These are phyloP conservation scores for Cryptococcus sp. DNA, from an alignment of 1,284 basidiomycete species.

Conservation along the genomic window DNA sequence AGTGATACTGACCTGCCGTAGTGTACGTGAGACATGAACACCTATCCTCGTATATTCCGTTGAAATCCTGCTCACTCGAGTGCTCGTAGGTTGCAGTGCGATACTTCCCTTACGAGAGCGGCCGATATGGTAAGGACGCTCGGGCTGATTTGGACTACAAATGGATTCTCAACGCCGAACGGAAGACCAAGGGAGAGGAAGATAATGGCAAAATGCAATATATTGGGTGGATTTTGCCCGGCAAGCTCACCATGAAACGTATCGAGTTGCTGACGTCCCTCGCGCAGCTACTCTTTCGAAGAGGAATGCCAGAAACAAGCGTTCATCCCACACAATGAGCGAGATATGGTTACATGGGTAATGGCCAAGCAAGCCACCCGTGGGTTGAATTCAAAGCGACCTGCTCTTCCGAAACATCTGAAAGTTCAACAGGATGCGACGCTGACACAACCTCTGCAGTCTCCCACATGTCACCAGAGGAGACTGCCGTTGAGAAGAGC, in stretches of 20 bases:
- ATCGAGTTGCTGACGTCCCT: too few relatives aligned
- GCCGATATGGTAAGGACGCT: background rate
- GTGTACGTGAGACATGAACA: too few relatives aligned
- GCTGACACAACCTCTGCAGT: too few relatives aligned
- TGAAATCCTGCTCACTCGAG: too few relatives aligned
- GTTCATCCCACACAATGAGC: conserved; percentile 4
- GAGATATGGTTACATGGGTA: conserved; percentile 1
- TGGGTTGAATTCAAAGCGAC: background rate
- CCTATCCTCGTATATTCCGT: too few relatives aligned
- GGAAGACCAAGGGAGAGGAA: conserved; percentile 1
- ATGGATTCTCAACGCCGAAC: conserved; percentile 7
- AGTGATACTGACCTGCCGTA: too few relatives aligned
- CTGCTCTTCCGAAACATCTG: too few relatives aligned
- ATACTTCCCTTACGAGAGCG: conserved; percentile 6
- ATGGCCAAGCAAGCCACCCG: conserved; percentile 10
- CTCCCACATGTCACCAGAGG: too few relatives aligned
- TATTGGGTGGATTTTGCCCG: conserved; percentile 2
- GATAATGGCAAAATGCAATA: conserved; percentile 4
- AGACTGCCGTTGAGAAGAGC: too few relatives aligned
- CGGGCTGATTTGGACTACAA: conserved; percentile 2
- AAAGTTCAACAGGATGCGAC: too few relatives aligned
- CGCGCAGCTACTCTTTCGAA: conserved; percentile 4
- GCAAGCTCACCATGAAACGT: too few relatives aligned
- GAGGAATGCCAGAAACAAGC: conserved; percentile 3
- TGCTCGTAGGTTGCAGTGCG: background rate